Evolutionary conservation across 306 rosid species (phyloP), one percentile per base, ranked within the genome.

Genomic region (Alnus glutinosa): DNA sequence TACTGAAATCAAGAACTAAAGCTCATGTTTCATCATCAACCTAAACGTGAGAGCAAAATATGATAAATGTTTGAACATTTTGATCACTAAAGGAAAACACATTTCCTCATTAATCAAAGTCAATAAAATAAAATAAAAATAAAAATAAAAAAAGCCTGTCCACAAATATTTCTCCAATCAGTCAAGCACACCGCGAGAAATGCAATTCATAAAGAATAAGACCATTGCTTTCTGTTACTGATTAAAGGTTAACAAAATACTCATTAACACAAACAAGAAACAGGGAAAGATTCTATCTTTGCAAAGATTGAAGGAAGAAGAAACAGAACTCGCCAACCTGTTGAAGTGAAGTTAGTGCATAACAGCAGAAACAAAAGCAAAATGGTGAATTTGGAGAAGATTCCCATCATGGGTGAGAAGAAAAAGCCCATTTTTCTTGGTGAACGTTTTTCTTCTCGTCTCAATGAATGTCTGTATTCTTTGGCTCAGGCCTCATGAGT

Each of bases 291-390:
- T 69, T 61, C 6, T 1, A 74, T 49, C 49, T 83, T 23, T 12
- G 15, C 4, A 73, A 74, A 82, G 10, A 62, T 55, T 34, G 19
- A 39, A 69, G 0, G 1, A 58, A 30, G 85, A 84, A 76, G 18
- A 30, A 54, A 44, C 19, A 36, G 2, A 61, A 30, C 11, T 44
- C 16, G 44, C 74, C 52, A 77, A 92, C 97, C 97, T 86, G 95
- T 86, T 14, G 90, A 74, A 81, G 74, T 76, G 85, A 87, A 86
- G 77, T 57, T 64, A 36, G 57, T 55, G 77, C 70, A 86, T 30
- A 79, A 86, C 7, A 90, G 37, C 9, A 82, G 72, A 50, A 84
- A 69, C 8, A 89, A 55, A 46, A 88, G 23, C 14, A 83, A 61
- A 82, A 83, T 70, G 90, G 79, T 77, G 4, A 70, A n/a, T 70